Evolutionary conservation across 2,329 filamentous ascomycete genomes (phyloP), one percentile per base, ranked within the genome.

Genomic region (Beauveria australis): DNA sequence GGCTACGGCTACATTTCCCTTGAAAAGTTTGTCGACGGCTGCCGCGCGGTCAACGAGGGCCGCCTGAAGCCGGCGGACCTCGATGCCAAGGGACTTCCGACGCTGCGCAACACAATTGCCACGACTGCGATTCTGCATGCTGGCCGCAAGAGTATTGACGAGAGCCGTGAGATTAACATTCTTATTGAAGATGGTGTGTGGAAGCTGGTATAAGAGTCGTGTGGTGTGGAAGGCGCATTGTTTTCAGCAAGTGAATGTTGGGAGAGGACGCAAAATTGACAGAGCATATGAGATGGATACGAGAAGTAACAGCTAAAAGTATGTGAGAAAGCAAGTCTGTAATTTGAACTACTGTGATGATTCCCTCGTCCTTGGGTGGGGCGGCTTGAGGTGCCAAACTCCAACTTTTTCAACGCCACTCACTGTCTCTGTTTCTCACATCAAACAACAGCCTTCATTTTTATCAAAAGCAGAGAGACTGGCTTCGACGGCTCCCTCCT

Each of bases 1-100:
- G 92, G 92, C 26, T 97, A 97, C 72, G 92, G 92, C 40, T 97
- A 97, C 75, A 84, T 96, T 62, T 94, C 89, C 22, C 92, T 97
- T 70, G 92, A 97, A 78, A 97, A 97, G 76, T 97, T 97, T 74
- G 87, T 97, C 54, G 91, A 97, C 72, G 92, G 88, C 14, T 91
- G 91, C 71, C 85, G 85, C 49, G 83, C 85, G 6, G 79, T 97
- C 58, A 95, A 94, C 70, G 84, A 89, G 33, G 89, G 89, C 24
- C 79, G 81, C 48, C 79, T 87, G 53, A 90, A 83, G 55, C 80
- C 93, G 1, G 86, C 87, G 28, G 87, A 92, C 64, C 79, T 97
- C 37, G 92, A 97, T 67, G 81, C 81, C 66, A 87, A 92, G 68
- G 88, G 89, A 0, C 74, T 97, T 64, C 92, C 92, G 1, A 97